Evolutionary conservation across 2,329 filamentous ascomycete genomes (phyloP).

Genomic region (Ceratocystis variospora): DNA sequence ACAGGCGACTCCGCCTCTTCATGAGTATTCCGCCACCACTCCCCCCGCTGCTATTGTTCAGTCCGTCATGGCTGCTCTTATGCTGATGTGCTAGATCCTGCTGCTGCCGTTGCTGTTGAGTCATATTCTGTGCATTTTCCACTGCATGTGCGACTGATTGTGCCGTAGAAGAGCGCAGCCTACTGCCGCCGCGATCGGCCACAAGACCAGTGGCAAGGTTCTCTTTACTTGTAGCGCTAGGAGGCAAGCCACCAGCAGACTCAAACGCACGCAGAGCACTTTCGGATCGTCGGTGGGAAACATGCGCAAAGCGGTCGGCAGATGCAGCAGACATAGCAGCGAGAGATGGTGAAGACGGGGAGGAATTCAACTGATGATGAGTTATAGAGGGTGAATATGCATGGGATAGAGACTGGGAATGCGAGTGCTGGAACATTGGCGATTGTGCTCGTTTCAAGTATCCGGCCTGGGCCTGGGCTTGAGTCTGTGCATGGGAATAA

Average conservation of each 20-base stretch:
- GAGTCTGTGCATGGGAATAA: constrained; percentile 3
- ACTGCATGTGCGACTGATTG: not conserved
- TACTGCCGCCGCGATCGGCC: constrained; percentile 11
- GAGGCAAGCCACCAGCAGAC: constrained; percentile 2
- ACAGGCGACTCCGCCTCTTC: constrained; percentile 15
- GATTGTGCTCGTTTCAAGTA: constrained; percentile 28
- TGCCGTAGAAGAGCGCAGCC: constrained; percentile 9
- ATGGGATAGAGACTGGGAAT: constrained; percentile 18
- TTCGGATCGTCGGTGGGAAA: constrained; percentile 14
- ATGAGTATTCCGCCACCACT: constrained; percentile 1
- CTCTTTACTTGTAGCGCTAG: not conserved
- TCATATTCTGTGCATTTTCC: not conserved
- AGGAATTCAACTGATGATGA: constrained; percentile 27
- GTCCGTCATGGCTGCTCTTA: constrained; percentile 8
- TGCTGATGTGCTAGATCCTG: constrained; percentile 7
- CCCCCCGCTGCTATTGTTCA: not conserved
- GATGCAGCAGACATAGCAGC: constrained; percentile 12
- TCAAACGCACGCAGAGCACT: constrained; percentile 11
- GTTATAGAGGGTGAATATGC: constrained; percentile 20
- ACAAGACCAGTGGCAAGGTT: not conserved
- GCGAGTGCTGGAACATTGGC: constrained; percentile 26
- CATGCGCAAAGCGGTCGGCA: constrained; percentile 13
- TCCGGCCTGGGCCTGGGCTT: constrained; percentile 6
- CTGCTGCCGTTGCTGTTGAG: not conserved
- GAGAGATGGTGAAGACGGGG: constrained; percentile 30